Evolutionary conservation across 257 asterid genomes (phyloP), one percentile per base, ranked within the genome.

Genomic region (Solanum ossicruentum): DNA sequence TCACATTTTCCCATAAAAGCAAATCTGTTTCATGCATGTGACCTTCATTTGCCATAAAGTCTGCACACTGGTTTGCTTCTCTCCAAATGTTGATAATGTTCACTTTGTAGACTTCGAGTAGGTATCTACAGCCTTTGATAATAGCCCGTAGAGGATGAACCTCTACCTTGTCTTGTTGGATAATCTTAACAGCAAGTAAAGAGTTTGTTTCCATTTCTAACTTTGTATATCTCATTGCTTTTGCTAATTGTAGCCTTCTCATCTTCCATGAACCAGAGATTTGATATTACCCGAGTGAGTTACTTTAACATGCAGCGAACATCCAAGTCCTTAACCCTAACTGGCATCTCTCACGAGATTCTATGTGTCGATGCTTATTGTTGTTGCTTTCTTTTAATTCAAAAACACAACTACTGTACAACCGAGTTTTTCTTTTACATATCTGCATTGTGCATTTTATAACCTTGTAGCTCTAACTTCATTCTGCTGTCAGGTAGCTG

Each of bases 401-500:
- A 21, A 47, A 71, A 73, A 7, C 8, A 7, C 39, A 7, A n/a
- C n/a, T 12, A 45, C 56, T 45, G 12, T 73, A 13, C 81, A n/a
- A 18, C 7, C 81, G 45, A 73, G n/a, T 47, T 73, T 73, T 21
- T 47, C 57, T n/a, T 45, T 13, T 8, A 49, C 61, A 23, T 21
- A 15, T 49, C 23, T 23, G 16, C 2, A 0, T 49, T 5, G 21
- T 49, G 23, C 45, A 49, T 75, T 75, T 49, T 49, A 7, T 51
- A 63, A 49, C 10, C 15, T 23, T 13, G 10, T 78, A 13, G 2
- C 20, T 45, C 28, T 41, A 15, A 81, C 60, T 41, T 23, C 3
- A 45, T 51, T 26, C 78, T 17, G 26, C 20, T 32, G 85, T 57
- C 91, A 96, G 98, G 98, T 97, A 43, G 18, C 85, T 3, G 98